phyloP scores from a whole-genome alignment of 108 stramenopile genomes.

The Pseudonitzschia multiseries region DNA sequence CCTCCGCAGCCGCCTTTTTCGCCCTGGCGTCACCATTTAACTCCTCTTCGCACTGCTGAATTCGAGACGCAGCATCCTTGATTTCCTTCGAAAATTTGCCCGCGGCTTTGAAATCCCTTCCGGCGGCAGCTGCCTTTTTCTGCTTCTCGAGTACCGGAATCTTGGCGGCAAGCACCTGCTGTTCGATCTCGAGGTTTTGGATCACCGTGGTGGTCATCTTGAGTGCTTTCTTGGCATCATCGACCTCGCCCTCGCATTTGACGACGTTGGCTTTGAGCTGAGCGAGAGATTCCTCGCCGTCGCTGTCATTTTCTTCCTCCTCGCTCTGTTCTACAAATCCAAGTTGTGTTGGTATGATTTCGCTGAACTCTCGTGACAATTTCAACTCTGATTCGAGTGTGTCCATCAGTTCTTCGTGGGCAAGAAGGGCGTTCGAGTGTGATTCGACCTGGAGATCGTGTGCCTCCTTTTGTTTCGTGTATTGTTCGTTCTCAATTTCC shows the following conservation, averaged over 20 bases:
- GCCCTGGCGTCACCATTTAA: conserved; percentile 56
- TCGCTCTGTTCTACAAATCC: conserved; percentile 37
- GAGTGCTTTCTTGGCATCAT: conserved; percentile 66
- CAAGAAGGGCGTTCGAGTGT: conserved; percentile 69
- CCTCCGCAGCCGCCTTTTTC: conserved; percentile 49
- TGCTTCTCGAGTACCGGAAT: conserved; percentile 73
- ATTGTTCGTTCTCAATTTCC: conserved; percentile 57
- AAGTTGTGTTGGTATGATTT: conserved; percentile 54
- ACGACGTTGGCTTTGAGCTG: conserved; percentile 65
- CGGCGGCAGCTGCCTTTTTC: conserved; percentile 74
- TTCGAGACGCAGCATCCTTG: conserved; percentile 69
- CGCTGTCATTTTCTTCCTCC: conserved; percentile 28
- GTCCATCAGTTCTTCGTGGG: conserved; percentile 54
- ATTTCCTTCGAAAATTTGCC: conserved; percentile 84
- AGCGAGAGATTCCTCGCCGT: conserved; percentile 33
- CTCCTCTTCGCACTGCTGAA: conserved; percentile 62
- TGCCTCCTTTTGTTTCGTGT: conserved; percentile 57
- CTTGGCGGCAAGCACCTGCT: conserved; percentile 38
- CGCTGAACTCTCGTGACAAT: conserved; percentile 52
- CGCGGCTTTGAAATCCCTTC: conserved; percentile 83
- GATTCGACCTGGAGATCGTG: conserved; percentile 69
- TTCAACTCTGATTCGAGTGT: conserved; percentile 58
- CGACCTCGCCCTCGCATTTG: conserved; percentile 69
- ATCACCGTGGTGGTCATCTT: conserved; percentile 45
- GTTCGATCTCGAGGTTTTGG: conserved; percentile 52